Evolutionary conservation across 345 rosid genomes (phyloP).

Genomic region (Sapria himalayana): DNA sequence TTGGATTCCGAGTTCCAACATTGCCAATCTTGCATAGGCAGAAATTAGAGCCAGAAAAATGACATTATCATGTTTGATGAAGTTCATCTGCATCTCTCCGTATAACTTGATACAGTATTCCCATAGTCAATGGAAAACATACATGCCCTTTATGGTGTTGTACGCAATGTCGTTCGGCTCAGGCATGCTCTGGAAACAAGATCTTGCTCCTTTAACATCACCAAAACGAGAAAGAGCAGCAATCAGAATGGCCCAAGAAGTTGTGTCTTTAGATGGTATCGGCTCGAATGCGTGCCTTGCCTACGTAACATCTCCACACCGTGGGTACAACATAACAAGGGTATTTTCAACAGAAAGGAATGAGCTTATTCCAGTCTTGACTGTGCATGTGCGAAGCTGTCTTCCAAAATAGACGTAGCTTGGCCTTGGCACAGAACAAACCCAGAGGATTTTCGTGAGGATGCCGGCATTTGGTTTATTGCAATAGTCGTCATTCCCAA

Average conservation of each 20-base stretch:
- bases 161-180: conserved; percentile 9
- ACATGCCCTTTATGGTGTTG: conserved; percentile 11
- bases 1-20: conserved; percentile 10
- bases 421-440: conserved; percentile 10
- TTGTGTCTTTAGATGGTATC: conserved; percentile 10
- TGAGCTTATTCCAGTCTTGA: conserved; percentile 9
- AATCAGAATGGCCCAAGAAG: conserved; percentile 13
- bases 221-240: conserved; percentile 10
- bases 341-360: conserved; percentile 10
- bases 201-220: conserved; percentile 7
- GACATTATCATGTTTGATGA: conserved; percentile 9
- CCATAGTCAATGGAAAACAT: conserved; percentile 7
- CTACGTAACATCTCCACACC: conserved; percentile 5
- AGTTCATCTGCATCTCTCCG: conserved; percentile 5
- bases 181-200: conserved; percentile 9
- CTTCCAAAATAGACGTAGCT: conserved; percentile 3
- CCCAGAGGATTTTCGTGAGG: conserved; percentile 8
- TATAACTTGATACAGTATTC: conserved; percentile 10
- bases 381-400: conserved; percentile 11
- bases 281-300: conserved; percentile 6
- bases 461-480: too few species aligned
- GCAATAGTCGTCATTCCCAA: too few species aligned
- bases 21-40: conserved; percentile 10
- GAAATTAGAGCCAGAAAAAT: conserved; percentile 9
- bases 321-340: conserved; percentile 8